Base-by-base conservation (phyloP, 2,329 filamentous ascomycete species). In the Scolecobasidium constrictum region DNA sequence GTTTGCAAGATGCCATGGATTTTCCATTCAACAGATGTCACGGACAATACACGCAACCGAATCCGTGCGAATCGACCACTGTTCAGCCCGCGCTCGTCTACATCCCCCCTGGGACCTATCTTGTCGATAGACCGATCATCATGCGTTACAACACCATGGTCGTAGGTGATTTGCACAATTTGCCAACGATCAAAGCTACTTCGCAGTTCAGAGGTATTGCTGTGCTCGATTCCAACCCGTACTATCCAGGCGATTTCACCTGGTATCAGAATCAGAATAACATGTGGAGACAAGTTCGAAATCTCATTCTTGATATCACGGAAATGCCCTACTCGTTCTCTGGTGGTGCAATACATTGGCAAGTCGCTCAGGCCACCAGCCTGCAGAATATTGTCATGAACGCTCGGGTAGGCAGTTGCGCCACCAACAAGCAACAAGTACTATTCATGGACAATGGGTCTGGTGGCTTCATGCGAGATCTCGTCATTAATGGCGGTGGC, bases 291-390 rank as follows among this genome's bases (percentile, higher is more conserved):
- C 72, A 77, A 51, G 63, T 78, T 17, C 66, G 68, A 36, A 78
- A 79, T 55, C 63, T 41, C n/a, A 18, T 41, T 17, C 11, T 41
- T 7, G 38, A 41, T 48, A 67, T 71, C 23, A 58, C 54, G 3
- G 40, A 43, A 12, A 49, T 56, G 2, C 51, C 53, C 3, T 7
- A 11, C 13, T 12, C 11, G 9, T 11, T 20, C 9, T n/a, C n/a
- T n/a, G 38, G 20, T 38, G 55, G 53, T 11, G 58, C 76, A 46
- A 72, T 83, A 20, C 79, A 83, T 54, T 83, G 78, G 78, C 77
- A 81, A 39, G 76, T 78, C 4, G 74, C 75, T 2, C 79, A 83
- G 57, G 2, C 73, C 1, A 75, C 75, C 1, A 68, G 69, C 18
- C 64, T 80, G 22, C 70, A 75, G 47, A 80, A 78, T 50, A 69